Evolutionary conservation across 805 yeast species (phyloP).

Genomic region (Saccharomycopsis amapae): DNA sequence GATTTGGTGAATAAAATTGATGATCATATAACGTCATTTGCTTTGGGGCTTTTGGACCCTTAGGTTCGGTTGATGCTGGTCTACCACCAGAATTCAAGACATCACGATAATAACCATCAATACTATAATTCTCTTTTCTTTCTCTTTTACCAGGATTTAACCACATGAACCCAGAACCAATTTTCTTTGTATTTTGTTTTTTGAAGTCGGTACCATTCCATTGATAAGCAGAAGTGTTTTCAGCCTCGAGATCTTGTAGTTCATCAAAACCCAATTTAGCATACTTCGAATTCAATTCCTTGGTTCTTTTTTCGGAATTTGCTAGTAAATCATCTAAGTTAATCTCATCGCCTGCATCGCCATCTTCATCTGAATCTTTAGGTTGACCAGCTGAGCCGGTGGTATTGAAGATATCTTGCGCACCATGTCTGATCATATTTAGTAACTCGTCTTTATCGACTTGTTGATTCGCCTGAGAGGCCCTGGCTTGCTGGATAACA

Average conservation of each 20-base stretch:
- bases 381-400: background rate
- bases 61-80: conserved; percentile 35
- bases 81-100: conserved; percentile 70
- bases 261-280: conserved; percentile 68
- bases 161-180: conserved; percentile 53
- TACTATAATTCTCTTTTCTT: conserved; percentile 75
- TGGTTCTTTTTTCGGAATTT: conserved; percentile 57
- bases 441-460: conserved; percentile 64
- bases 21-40: conserved; percentile 80
- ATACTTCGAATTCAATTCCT: conserved; percentile 54
- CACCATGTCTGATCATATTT: conserved; percentile 81
- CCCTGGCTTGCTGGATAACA: conserved; percentile 72
- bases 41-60: conserved; percentile 78
- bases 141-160: conserved; percentile 82
- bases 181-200: conserved; percentile 42
- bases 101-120: conserved; percentile 81
- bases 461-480: conserved; percentile 30
- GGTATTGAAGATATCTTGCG: conserved; percentile 50
- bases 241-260: conserved; percentile 57
- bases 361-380: conserved; percentile 22
- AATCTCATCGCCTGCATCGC: conserved; percentile 37
- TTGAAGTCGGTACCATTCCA: conserved; percentile 85
- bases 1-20: conserved; percentile 78
- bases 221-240: conserved; percentile 60
- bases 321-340: conserved; percentile 57